A percentile compares a stretch with the other conserved stretches of the same genome.
These are phyloP conservation scores for Acanthamoeba culbertsoni DNA, from an alignment of 208 protist species.

Conservation along the genomic window DNA sequence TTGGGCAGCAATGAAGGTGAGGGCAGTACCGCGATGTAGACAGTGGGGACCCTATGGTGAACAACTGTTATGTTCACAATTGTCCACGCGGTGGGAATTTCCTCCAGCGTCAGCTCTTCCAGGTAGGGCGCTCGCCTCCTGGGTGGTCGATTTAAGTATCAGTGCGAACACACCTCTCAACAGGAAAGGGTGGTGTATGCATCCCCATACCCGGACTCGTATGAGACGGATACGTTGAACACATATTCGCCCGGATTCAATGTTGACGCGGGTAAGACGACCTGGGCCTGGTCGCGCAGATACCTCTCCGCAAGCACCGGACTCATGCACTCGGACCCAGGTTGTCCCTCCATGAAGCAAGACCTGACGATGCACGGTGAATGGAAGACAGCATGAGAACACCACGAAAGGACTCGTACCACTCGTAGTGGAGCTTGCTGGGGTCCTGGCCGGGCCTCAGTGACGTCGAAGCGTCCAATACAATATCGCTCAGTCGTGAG, in stretches of 20 bases:
- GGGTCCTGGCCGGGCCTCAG: background rate
- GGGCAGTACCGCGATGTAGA: constrained; percentile 31
- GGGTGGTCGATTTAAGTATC: too few species aligned
- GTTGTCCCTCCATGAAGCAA: background rate
- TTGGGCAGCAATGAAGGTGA: too few species aligned
- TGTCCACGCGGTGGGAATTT: background rate
- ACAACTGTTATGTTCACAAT: background rate
- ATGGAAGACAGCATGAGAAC: background rate
- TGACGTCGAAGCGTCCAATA: background rate
- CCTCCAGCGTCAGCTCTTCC: background rate
- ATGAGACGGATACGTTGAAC: constrained; percentile 36
- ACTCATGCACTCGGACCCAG: background rate
- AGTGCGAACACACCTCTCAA: background rate
- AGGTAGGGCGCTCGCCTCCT: background rate
- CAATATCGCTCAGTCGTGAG: background rate
- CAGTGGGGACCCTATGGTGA: background rate
- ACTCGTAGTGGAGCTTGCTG: background rate
- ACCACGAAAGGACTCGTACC: background rate
- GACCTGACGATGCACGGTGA: background rate
- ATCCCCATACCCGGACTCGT: background rate
- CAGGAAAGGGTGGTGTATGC: background rate
- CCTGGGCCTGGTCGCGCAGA: background rate
- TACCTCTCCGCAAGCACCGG: background rate
- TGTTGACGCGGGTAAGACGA: background rate
- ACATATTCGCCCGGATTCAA: constrained; percentile 10